Base-by-base conservation (phyloP, 2,329 filamentous ascomycete species). In the Didymosphaeria variabile region DNA sequence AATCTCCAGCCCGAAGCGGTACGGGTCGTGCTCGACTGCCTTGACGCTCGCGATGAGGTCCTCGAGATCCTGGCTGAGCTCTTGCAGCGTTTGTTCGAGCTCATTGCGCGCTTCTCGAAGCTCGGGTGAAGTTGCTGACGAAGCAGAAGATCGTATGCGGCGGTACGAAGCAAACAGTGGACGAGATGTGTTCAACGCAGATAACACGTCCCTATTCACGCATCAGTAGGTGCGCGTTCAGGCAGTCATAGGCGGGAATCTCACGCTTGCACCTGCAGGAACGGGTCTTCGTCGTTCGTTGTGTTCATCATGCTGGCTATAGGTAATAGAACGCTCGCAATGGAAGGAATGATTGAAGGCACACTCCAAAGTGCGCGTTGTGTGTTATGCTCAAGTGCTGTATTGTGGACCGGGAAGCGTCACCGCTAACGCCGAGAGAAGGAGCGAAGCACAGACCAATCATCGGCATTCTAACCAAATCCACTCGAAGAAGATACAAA, bases 151-250 rank as follows among this genome's bases (percentile, higher is more conserved):
- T 74, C 93, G 92, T 81, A 99, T 99, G 75, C 95, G 94, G 46
- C 97, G 87, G 83, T 97, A 99, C 17, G 94, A 97, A 66, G 91
- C 90, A 84, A 97, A 97, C 59, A 97, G 89, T 55, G 94, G 90
- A 10, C 94, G 90, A 56, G 92, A 91, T 15, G 88, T 88, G 67
- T 90, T 86, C 66, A 99, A 89, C 63, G 96, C 91, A 65, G 89
- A 83, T 68, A 97, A 89, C 68, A 98, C 92, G 81, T 99, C 95
- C 80, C 93, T 97, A 61, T 31, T 44, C 53, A 59, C n/a, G 56
- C 62, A 66, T 77, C 63, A 77, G 66, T 63, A 59, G 67, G 53
- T 57, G 52, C 58, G 55, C 58, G 55, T 29, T 5, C 34, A n/a
- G 49, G 60, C 38, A 31, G 34, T 55, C 46, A 34, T 15, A 58